These are phyloP conservation scores for Physaria fendleri DNA, from an alignment of 345 rosid genomes.

Conservation along the genomic window DNA sequence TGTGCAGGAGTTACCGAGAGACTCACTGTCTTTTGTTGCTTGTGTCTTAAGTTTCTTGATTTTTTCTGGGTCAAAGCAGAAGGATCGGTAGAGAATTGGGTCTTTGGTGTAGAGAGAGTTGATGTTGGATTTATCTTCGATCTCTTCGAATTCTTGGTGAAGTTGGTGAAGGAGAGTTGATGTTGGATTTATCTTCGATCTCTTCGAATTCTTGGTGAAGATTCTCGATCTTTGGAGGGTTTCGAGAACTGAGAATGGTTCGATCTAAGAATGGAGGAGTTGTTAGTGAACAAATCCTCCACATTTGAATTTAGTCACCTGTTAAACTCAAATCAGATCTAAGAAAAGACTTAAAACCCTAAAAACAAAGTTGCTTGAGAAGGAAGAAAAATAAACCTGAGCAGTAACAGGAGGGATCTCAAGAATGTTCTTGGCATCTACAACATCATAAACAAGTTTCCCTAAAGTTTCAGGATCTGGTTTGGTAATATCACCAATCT, in stretches of 20 bases:
- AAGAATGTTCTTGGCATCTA: conserved; percentile 74
- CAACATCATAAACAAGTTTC: conserved; percentile 76
- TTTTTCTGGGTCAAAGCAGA: conserved; percentile 67
- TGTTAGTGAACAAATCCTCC: conserved; percentile 61
- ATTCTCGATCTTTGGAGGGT: conserved; percentile 47
- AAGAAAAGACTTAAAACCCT: background rate
- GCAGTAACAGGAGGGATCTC: conserved; percentile 87
- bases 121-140: conserved; percentile 47
- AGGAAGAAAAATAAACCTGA: conserved; percentile 48
- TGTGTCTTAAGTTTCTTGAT: conserved; percentile 52
- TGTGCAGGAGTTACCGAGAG: conserved; percentile 45
- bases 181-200: conserved; percentile 49
- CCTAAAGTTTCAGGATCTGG: conserved; percentile 70
- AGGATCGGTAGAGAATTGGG: conserved; percentile 50
- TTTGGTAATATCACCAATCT: conserved; percentile 77
- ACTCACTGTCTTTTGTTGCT: conserved; percentile 46
- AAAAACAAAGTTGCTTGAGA: conserved; percentile 5
- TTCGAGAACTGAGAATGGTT: conserved; percentile 46
- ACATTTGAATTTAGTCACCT: conserved; percentile 76
- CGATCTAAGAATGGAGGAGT: conserved; percentile 57
- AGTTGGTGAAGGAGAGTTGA: conserved; percentile 37
- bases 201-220: conserved; percentile 65
- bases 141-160: conserved; percentile 65
- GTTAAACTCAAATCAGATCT: background rate
- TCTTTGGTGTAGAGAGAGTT: conserved; percentile 46